Percentiles rank a stretch among this genome's conserved stretches.
Conservation (phyloP, 1,284 basidiomycete species). For the Boletus albobrunnescens region DNA sequence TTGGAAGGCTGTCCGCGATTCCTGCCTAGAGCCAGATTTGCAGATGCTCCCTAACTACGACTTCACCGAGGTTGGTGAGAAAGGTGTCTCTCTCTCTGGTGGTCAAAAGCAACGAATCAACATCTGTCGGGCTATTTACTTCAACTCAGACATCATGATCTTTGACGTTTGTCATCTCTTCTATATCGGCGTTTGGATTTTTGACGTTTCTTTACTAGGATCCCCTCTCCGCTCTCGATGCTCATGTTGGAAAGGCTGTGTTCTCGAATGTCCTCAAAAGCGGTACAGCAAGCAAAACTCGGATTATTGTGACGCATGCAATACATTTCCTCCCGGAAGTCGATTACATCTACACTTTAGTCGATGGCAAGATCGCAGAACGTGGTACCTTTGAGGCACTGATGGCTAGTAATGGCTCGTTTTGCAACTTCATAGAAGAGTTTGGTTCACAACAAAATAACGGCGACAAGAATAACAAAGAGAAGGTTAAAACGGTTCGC, state of each 20-base stretch:
- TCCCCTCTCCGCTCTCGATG: conserved; percentile 75
- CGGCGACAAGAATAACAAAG: conserved; percentile 25
- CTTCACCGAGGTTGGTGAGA: conserved; percentile 89
- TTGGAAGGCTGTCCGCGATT: conserved; percentile 56
- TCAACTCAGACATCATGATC: conserved; percentile 79
- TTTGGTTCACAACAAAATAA: conserved; percentile 53
- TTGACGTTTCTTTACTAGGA: conserved; percentile 41
- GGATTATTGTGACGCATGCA: conserved; percentile 81
- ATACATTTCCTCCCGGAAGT: conserved; percentile 78
- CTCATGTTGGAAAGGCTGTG: conserved; percentile 83
- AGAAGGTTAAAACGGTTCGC: conserved; percentile 25
- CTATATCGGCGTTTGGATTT: background rate
- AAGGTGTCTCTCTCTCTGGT: conserved; percentile 80
- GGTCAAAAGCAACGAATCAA: conserved; percentile 77
- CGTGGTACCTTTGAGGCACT: conserved; percentile 72
- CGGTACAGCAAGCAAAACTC: conserved; percentile 60
- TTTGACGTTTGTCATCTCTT: conserved; percentile 52
- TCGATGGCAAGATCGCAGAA: conserved; percentile 73
- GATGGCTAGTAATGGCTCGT: conserved; percentile 61
- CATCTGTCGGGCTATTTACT: conserved; percentile 84
- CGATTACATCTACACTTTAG: conserved; percentile 69
- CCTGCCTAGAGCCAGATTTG: conserved; percentile 63
- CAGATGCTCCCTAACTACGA: conserved; percentile 67
- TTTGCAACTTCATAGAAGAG: conserved; percentile 67
- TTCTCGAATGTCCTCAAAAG: conserved; percentile 79